Evolutionary conservation across 148 eudicot species (phyloP).

Genomic region (Camellia lanceoleosa): DNA sequence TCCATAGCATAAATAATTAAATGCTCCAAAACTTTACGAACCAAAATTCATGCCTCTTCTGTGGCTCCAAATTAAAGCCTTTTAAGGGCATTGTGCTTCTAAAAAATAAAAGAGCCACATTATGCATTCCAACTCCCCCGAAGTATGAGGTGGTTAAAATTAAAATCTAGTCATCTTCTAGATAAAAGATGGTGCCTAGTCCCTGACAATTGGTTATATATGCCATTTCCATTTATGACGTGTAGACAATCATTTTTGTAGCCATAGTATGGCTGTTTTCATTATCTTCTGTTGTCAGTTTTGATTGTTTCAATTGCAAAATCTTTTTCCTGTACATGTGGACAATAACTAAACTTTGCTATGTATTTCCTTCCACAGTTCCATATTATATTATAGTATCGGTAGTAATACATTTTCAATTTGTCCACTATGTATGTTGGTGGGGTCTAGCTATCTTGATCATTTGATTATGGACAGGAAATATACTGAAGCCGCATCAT

Average conservation of each 20-base stretch:
- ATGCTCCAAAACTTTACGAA: too few relatives aligned
- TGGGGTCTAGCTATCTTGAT: constrained; percentile 88
- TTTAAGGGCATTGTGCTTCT: too few relatives aligned
- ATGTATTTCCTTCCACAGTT: too few relatives aligned
- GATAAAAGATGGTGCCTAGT: not conserved
- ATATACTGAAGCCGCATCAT: constrained; percentile 88
- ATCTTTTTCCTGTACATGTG: not conserved
- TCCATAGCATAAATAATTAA: too few relatives aligned
- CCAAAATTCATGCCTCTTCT: too few relatives aligned
- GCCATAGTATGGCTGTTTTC: not conserved
- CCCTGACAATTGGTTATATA: not conserved
- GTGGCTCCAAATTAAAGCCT: too few relatives aligned
- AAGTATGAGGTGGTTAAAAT: too few relatives aligned
- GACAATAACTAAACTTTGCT: too few relatives aligned
- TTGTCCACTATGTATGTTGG: constrained; percentile 36
- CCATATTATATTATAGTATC: not conserved
- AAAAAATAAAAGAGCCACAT: too few relatives aligned
- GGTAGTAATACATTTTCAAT: not conserved
- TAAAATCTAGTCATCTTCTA: not conserved
- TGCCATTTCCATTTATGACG: not conserved
- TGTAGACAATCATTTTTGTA: not conserved
- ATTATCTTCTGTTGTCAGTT: not conserved
- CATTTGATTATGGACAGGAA: constrained; percentile 87
- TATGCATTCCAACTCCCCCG: too few relatives aligned
- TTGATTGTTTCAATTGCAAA: not conserved